Base-by-base conservation (phyloP, 371 early-diverging fungal species). In the Synchytrium microbalum region DNA sequence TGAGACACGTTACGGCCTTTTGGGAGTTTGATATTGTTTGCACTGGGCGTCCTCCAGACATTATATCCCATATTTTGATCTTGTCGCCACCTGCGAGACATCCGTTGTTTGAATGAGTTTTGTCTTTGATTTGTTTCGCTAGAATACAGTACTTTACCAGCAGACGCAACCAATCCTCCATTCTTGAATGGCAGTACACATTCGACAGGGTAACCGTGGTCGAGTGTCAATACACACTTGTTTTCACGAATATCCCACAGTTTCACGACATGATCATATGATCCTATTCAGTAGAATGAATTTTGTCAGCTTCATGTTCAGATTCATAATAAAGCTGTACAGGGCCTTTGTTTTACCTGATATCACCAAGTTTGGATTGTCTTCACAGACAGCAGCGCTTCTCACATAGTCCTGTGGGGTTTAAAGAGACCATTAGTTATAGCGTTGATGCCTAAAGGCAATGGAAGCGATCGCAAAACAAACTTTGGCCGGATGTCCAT, bases 181-280 rank as follows among this genome's bases (percentile, higher is more conserved):
- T 90, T 88, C 2, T 92, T 91, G 69, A 92, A 90, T 72, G 88
- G 81, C 46, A 92, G 71, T 14, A 94, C 81, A 32, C 83, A 78
- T 76, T 97, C 96, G 1, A 96, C 90, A 14, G 98, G 98, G 8
- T 83, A 82, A 28, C 84, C 92, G 67, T 92, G 93, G 54, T 84
- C 73, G 80, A 96, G 83, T 1, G 89, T 88, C 77, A 90, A 82
- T 5, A 82, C 82, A 74, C 91, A 87, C n/a, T 25, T 69, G 59
- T 83, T 82, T 46, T 87, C 78, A 58, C 95, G 86, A 69, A 86
- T 72, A 77, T 97, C 98, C 89, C 91, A 97, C 23, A 96, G 74
- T 67, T 83, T 84, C 31, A 96, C 89, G 23, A 93, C 92, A 70
- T 92, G 93, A 75, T 97, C 98, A 71, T 96, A 97, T 0, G 96